Percentiles rank a stretch among this genome's conserved stretches.
These are phyloP conservation scores for Goffeauzyma gilvescens DNA, from an alignment of 768 basidiomycete genomes.

Conservation along the genomic window DNA sequence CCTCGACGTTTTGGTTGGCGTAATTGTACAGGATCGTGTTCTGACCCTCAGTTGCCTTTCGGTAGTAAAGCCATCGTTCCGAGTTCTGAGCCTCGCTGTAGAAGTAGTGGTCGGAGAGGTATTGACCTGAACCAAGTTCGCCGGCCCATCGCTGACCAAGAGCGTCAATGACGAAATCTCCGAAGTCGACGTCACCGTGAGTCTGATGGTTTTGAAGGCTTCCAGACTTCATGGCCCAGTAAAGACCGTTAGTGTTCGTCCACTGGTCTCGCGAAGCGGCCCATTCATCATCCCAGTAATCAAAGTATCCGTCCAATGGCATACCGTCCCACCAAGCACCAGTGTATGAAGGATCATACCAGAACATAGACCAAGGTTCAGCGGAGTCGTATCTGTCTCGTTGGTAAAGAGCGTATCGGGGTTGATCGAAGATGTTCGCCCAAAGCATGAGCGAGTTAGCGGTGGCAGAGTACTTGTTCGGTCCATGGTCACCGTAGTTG, in stretches of 20 bases:
- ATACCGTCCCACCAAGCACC: slow-evolving; percentile 86
- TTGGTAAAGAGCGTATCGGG: slow-evolving; percentile 68
- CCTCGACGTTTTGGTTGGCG: slow-evolving; percentile 57
- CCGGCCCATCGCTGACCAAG: slow-evolving; percentile 86
- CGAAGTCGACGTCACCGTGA: slow-evolving; percentile 82
- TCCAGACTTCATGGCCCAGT: slow-evolving; percentile 77
- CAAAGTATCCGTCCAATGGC: slow-evolving; percentile 65
- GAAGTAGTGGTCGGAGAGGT: slow-evolving; percentile 62
- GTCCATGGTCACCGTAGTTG: slow-evolving; percentile 49
- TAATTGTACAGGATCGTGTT: slow-evolving; percentile 67
- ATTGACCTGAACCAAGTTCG: slow-evolving; percentile 78
- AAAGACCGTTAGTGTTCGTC: slow-evolving; percentile 69
- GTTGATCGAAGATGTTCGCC: slow-evolving; percentile 47
- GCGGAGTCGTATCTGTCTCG: slow-evolving; percentile 63
- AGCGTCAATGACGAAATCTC: slow-evolving; percentile 89
- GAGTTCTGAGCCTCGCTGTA: slow-evolving; percentile 47
- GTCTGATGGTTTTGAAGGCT: slow-evolving; percentile 66
- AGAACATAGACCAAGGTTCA: slow-evolving; percentile 71
- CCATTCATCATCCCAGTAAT: slow-evolving; percentile 59
- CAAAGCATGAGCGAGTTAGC: slow-evolving; percentile 76
- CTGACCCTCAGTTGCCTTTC: slow-evolving; percentile 92
- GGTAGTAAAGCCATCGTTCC: slow-evolving; percentile 74
- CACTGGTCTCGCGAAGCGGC: slow-evolving; percentile 76
- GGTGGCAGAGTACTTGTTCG: slow-evolving; percentile 87
- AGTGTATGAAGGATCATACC: slow-evolving; percentile 65